Base-by-base conservation (phyloP, 1,139 yeast species). In the Taphrina deformans region DNA sequence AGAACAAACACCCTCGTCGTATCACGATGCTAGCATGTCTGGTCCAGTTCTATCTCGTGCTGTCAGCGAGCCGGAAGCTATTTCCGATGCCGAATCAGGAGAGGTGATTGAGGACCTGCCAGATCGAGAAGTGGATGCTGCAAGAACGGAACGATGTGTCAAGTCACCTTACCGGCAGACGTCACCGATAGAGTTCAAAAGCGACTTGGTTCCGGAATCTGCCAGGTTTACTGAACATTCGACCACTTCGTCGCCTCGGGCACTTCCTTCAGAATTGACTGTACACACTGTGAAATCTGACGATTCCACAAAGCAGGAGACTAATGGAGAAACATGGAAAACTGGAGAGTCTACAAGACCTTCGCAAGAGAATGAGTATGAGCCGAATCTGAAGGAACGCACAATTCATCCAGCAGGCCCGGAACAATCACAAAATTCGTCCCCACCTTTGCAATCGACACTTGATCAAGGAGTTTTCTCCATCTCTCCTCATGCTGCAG, bases 41-140 rank as follows among this genome's bases (percentile, higher is more conserved):
- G 35, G 35, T 14, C 35, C 5, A 14, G 9, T 10, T 4, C 14
- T 14, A 31, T 31, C 35, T 14, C 35, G 35, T 4, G 35, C 35
- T 14, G 14, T 31, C 35, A 38, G 41, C 18, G 41, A 38, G 5
- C 7, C 41, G 18, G 41, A 18, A 2, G 23, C 26, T 5, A 18
- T 44, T 2, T 48, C 53, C 9, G 53, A 48, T 4, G 53, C 53
- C 6, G 53, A 48, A 27, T 48, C 53, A 14, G 53, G 53, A 7
- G 53, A 48, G 16, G 53, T 48, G 35, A n/a, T 48, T 12, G 53
- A 48, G 23, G 53, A 44, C 27, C 4, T 23, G 14, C 24, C 27
- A 18, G 24, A 21, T 10, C 48, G n/a, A 21, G 27, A 44, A 7
- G 12, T 18, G 41, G 18, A 6, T 38, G 3, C 35, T 31, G 14